Conservation (phyloP, 164 flowering plant genomes). For the Stephania cephalantha region DNA sequence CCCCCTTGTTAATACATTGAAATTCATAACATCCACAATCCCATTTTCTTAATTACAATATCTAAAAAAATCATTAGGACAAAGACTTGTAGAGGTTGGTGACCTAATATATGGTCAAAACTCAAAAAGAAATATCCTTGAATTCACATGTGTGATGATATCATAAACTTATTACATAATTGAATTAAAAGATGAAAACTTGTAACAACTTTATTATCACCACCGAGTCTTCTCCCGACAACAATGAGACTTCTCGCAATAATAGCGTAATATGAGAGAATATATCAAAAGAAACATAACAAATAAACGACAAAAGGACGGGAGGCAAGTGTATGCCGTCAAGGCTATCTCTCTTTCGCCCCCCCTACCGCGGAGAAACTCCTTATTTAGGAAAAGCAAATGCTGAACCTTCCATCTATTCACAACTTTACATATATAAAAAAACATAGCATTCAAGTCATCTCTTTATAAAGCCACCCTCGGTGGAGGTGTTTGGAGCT, state of each 20-base stretch:
- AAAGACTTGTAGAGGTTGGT: too few species aligned
- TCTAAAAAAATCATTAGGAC: too few species aligned
- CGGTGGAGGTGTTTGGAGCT: background rate
- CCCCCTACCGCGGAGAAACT: background rate
- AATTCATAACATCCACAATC: too few species aligned
- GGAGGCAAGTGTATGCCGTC: background rate
- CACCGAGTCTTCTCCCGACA: too few species aligned
- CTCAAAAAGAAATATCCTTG: background rate
- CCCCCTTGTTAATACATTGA: too few species aligned
- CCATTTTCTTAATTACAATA: too few species aligned
- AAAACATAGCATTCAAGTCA: background rate
- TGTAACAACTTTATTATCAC: too few species aligned
- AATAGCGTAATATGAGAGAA: background rate
- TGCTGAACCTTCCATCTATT: background rate
- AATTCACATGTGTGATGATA: too few species aligned
- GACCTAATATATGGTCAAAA: background rate
- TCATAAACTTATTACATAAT: too few species aligned
- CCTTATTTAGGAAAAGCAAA: background rate
- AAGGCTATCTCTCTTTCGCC: background rate
- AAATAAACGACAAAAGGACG: background rate
- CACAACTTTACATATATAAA: background rate
- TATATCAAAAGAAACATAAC: background rate
- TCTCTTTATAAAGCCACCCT: background rate
- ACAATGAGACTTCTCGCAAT: too few species aligned
- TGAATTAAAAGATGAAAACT: too few species aligned